These are phyloP conservation scores for Fusarium nodosum DNA, from an alignment of 2,329 filamentous ascomycete species.

Conservation along the genomic window DNA sequence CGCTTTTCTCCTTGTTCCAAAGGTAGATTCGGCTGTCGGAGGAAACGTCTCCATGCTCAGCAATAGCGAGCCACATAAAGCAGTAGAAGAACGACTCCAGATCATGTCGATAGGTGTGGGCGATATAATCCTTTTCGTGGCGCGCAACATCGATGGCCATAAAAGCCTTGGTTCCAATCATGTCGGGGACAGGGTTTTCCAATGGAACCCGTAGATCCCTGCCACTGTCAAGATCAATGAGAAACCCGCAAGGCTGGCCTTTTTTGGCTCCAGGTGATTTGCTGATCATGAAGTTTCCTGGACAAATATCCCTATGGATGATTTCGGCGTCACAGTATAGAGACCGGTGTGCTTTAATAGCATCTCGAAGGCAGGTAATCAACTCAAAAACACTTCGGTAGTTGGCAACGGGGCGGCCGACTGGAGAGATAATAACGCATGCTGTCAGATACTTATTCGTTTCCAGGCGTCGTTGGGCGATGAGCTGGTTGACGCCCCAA, in stretches of 20 bases:
- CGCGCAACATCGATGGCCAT: constrained; percentile 47
- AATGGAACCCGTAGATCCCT: constrained; percentile 36
- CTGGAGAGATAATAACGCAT: constrained; percentile 27
- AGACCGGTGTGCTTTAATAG: constrained; percentile 55
- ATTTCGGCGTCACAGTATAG: constrained; percentile 53
- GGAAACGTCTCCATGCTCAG: neutral
- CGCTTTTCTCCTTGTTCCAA: neutral
- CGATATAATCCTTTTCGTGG: neutral
- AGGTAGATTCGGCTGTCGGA: constrained; percentile 3
- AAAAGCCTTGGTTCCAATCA: constrained; percentile 44
- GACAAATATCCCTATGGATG: constrained; percentile 56
- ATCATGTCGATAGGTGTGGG: constrained; percentile 47
- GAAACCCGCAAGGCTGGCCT: constrained; percentile 42
- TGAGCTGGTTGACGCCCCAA: constrained; percentile 29
- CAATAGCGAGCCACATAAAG: constrained; percentile 33
- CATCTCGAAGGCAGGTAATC: constrained; percentile 53
- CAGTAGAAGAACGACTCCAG: constrained; percentile 51
- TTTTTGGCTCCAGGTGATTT: neutral
- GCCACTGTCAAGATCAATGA: constrained; percentile 43
- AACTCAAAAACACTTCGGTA: constrained; percentile 53
- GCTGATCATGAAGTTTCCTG: constrained; percentile 57
- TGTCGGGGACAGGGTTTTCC: constrained; percentile 28
- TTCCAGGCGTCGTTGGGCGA: constrained; percentile 15
- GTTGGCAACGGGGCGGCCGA: constrained; percentile 33
- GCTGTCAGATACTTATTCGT: neutral